phyloP scores from a whole-genome alignment of 1,284 basidiomycete genomes.

The Microbotryum silenes-acaulis region DNA sequence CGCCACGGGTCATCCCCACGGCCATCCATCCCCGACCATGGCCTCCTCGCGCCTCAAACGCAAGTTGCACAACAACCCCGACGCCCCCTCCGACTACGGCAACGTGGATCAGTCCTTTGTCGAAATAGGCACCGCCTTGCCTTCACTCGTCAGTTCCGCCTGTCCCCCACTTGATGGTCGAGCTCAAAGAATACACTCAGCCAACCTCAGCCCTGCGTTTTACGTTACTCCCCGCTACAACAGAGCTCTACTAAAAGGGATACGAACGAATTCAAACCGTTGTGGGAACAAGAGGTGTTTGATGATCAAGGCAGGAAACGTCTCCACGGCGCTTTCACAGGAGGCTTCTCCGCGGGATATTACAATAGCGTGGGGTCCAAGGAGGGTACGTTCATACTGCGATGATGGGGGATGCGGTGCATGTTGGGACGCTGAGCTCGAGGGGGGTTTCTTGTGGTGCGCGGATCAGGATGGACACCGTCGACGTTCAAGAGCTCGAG shows the following conservation, averaged over 20 bases:
- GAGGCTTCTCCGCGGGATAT: slow-evolving; percentile 86
- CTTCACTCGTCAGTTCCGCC: slow-evolving; percentile 80
- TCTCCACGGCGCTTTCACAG: slow-evolving; percentile 95
- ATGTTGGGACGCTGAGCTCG: no score
- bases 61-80: slow-evolving; percentile 66
- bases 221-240: no score
- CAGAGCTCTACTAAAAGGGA: slow-evolving; percentile 55
- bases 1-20: no score
- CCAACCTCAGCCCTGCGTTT: slow-evolving; percentile 54
- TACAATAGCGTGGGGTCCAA: slow-evolving; percentile 94
- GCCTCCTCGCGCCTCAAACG: slow-evolving; percentile 49
- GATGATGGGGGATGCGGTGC: no score
- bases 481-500: slow-evolving; percentile 79
- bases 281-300: slow-evolving; percentile 88
- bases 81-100: slow-evolving; percentile 56
- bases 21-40: slow-evolving; percentile 18
- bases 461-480: slow-evolving; percentile 70
- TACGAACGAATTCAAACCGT: slow-evolving; percentile 82
- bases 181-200: no score
- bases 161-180: slow-evolving; percentile 52
- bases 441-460: no score
- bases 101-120: slow-evolving; percentile 73
- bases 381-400: slow-evolving; percentile 56
- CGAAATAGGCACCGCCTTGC: slow-evolving; percentile 43
- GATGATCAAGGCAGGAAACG: slow-evolving; percentile 84